Percentiles rank a stretch among this genome's conserved stretches.
Conservation (phyloP, 2,329 filamentous ascomycete species). For the Septoria petroselini region DNA sequence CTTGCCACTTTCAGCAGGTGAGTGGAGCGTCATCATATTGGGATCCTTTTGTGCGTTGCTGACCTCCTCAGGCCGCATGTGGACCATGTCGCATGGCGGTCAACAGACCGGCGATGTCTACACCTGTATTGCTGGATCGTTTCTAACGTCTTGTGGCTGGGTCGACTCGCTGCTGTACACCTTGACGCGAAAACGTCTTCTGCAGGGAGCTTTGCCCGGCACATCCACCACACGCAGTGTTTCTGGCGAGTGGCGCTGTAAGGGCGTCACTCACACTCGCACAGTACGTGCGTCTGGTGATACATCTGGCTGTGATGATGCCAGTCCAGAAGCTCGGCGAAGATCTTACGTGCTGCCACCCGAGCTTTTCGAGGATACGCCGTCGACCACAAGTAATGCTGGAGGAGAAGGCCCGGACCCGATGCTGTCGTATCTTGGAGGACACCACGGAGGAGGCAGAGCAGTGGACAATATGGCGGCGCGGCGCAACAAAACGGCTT, state of each 20-base stretch:
- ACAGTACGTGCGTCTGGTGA: conserved; percentile 29
- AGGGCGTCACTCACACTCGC: conserved; percentile 33
- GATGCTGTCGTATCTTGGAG: conserved; percentile 14
- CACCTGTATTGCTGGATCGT: conserved; percentile 52
- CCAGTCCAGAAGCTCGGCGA: conserved; percentile 2
- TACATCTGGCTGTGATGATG: conserved; percentile 18
- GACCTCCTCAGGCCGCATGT: conserved; percentile 53
- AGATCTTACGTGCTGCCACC: background rate
- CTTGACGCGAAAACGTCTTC: conserved; percentile 54
- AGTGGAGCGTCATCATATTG: too few relatives aligned
- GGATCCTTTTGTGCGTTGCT: background rate
- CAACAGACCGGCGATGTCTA: conserved; percentile 38
- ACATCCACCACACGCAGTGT: conserved; percentile 10
- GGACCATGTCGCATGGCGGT: conserved; percentile 55
- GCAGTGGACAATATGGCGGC: background rate
- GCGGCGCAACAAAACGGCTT: background rate
- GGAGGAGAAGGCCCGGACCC: conserved; percentile 17
- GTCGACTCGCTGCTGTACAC: conserved; percentile 59
- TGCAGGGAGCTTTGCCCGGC: conserved; percentile 42
- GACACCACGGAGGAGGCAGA: background rate
- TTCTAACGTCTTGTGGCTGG: conserved; percentile 59
- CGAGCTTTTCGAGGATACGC: conserved; percentile 6
- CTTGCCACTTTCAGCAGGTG: conserved; percentile 56
- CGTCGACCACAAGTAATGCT: conserved; percentile 13
- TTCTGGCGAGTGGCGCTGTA: conserved; percentile 21